Evolutionary conservation across 1,139 yeast genomes (phyloP).

Genomic region (Debaryomycetaceae sp.): DNA sequence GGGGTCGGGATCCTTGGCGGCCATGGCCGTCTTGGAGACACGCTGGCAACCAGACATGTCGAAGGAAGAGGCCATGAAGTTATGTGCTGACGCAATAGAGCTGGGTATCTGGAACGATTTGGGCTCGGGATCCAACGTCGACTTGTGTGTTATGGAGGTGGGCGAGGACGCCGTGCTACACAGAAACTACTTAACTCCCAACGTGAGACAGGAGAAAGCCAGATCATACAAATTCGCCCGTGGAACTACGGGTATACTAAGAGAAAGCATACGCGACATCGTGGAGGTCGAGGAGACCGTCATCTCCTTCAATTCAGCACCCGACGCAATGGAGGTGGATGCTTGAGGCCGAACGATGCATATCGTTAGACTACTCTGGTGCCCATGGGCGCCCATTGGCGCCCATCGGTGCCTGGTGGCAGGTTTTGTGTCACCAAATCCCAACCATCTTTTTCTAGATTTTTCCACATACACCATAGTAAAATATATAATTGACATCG

Average conservation of each 20-base stretch:
- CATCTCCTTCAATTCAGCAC: slow-evolving; percentile 29
- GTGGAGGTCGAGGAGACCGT: slow-evolving; percentile 72
- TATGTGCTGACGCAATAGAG: slow-evolving; percentile 90
- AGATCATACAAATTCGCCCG: slow-evolving; percentile 78
- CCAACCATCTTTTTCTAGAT: slow-evolving; percentile 11
- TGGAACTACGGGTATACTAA: slow-evolving; percentile 87
- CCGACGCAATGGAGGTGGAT: slow-evolving; percentile 74
- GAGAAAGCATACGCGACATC: slow-evolving; percentile 58
- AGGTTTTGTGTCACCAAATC: slow-evolving; percentile 4
- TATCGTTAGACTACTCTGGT: background rate
- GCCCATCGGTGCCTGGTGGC: background rate
- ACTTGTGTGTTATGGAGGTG: slow-evolving; percentile 91
- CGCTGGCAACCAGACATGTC: slow-evolving; percentile 77
- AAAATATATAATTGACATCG: background rate
- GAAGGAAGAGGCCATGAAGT: slow-evolving; percentile 81
- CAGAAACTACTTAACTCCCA: slow-evolving; percentile 90
- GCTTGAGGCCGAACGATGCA: slow-evolving; percentile 23
- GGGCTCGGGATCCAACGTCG: slow-evolving; percentile 98
- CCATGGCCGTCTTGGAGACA: slow-evolving; percentile 94
- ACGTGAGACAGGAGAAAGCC: slow-evolving; percentile 77
- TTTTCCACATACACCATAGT: slow-evolving; percentile 7
- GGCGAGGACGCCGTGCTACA: slow-evolving; percentile 81
- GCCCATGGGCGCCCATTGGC: background rate
- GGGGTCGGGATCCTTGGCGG: slow-evolving; percentile 98
- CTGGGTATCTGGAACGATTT: slow-evolving; percentile 99